Evolutionary conservation across 345 rosid genomes (phyloP).

Genomic region (Psidium guajava): DNA sequence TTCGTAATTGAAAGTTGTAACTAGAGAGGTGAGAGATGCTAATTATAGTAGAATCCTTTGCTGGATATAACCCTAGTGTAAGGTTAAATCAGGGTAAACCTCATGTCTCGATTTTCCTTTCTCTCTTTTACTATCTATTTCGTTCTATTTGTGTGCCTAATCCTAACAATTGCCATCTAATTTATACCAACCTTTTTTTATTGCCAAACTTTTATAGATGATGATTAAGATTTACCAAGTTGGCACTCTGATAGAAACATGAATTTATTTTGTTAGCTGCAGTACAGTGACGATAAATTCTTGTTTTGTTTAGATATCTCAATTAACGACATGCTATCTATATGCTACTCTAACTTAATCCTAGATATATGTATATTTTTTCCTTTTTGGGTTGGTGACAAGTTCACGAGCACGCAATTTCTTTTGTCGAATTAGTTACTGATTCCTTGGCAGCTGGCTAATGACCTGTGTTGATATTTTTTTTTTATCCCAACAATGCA

Average conservation of each 20-base stretch:
- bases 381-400: background rate
- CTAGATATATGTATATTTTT: background rate
- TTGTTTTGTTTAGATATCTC: background rate
- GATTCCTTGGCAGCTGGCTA: background rate
- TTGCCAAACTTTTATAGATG: background rate
- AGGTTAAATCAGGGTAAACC: too few relatives aligned
- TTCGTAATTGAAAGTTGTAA: too few relatives aligned
- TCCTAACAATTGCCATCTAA: background rate
- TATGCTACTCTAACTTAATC: background rate
- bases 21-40: too few relatives aligned
- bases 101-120: too few relatives aligned
- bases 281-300: background rate
- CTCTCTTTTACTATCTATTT: too few relatives aligned
- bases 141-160: too few relatives aligned
- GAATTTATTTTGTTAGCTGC: background rate
- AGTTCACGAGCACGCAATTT: background rate
- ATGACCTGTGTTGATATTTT: background rate
- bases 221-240: background rate
- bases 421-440: background rate
- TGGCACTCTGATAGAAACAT: background rate
- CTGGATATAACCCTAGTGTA: too few relatives aligned
- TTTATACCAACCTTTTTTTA: background rate
- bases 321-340: background rate
- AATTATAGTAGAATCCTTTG: too few relatives aligned
- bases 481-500: constrained; percentile 7